Conservation (phyloP, 331 rosid species). For the Stylosanthes scabra region DNA sequence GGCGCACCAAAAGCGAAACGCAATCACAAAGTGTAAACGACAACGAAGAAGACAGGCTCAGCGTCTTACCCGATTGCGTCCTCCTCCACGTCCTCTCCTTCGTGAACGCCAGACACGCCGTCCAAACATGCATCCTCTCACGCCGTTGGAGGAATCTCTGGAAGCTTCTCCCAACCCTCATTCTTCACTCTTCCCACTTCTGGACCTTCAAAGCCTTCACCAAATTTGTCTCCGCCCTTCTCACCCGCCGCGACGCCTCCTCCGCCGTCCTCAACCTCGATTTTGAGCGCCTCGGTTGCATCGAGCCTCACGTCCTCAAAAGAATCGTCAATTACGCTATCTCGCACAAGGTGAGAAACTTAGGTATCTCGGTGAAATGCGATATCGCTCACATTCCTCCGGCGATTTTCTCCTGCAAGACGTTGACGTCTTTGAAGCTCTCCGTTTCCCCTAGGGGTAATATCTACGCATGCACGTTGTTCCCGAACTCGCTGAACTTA, state of each 20-base stretch:
- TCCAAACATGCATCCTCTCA: slow-evolving; percentile 33
- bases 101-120: slow-evolving; percentile 12
- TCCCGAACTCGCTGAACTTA: slow-evolving; percentile 18
- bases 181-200: neutral
- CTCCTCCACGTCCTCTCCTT: slow-evolving; percentile 30
- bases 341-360: slow-evolving; percentile 12
- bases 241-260: slow-evolving; percentile 25
- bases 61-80: slow-evolving; percentile 40
- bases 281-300: slow-evolving; percentile 22
- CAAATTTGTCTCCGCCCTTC: slow-evolving; percentile 21
- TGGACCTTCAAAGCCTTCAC: slow-evolving; percentile 11
- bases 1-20: neutral
- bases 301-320: slow-evolving; percentile 16
- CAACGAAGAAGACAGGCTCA: slow-evolving; percentile 25
- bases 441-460: neutral
- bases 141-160: slow-evolving; percentile 24
- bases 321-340: slow-evolving; percentile 21
- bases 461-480: slow-evolving; percentile 8
- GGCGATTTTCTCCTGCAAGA: slow-evolving; percentile 27
- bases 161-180: slow-evolving; percentile 24
- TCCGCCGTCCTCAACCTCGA: slow-evolving; percentile 13
- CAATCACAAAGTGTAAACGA: neutral
- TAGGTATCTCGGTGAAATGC: slow-evolving; percentile 4
- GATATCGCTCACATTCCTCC: slow-evolving; percentile 10
- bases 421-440: slow-evolving; percentile 34